Conservation (phyloP, 2,329 filamentous ascomycete genomes). For the Neofusicoccum sp. region DNA sequence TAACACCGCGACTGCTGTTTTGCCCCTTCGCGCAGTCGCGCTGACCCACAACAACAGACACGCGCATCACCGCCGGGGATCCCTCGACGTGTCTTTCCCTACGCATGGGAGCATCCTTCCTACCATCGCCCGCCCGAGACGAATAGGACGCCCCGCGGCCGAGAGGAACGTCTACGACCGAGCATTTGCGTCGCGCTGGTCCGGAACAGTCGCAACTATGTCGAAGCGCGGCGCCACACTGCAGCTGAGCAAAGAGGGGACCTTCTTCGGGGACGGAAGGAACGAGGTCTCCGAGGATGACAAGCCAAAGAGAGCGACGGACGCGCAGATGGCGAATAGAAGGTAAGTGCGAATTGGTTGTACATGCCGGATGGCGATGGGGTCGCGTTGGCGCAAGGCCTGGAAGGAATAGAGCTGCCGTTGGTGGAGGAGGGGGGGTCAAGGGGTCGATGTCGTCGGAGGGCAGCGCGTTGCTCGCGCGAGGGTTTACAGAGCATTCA, state of each 20-base stretch:
- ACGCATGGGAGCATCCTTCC: not conserved
- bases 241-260: constrained; percentile 38
- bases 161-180: not conserved
- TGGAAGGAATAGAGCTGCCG: not conserved
- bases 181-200: not conserved
- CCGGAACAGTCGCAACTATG: constrained; percentile 30
- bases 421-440: not conserved
- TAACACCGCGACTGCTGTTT: not conserved
- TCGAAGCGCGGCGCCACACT: constrained; percentile 43
- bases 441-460: too few species aligned
- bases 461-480: constrained; percentile 2
- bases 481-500: constrained; percentile 8
- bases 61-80: not conserved
- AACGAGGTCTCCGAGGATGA: constrained; percentile 46
- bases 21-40: not conserved
- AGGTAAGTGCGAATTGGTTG: constrained; percentile 55
- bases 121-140: not conserved
- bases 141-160: not conserved
- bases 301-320: constrained; percentile 54
- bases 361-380: too few species aligned
- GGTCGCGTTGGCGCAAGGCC: not conserved
- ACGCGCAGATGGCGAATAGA: constrained; percentile 57
- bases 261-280: constrained; percentile 31
- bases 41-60: constrained; percentile 17
- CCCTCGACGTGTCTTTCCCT: not conserved